Conservation (phyloP, 73 alveolate genomes). For the Effrenium voratum region DNA sequence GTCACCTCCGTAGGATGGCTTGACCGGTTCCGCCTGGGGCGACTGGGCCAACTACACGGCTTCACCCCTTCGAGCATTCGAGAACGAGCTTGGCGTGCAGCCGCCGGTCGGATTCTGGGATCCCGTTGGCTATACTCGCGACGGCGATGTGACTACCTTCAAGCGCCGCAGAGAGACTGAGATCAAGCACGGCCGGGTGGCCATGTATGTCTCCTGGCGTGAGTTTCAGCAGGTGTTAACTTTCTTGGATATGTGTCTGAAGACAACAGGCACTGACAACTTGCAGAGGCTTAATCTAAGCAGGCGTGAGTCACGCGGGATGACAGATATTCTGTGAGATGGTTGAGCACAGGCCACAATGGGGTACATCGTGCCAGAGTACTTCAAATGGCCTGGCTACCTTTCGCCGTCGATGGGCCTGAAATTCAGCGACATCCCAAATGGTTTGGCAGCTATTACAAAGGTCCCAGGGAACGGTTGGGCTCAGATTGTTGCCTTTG, state of each 20-base stretch:
- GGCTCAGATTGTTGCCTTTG: constrained; percentile 78
- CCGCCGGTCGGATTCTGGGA: constrained; percentile 54
- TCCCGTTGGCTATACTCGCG: constrained; percentile 56
- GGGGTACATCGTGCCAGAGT: constrained; percentile 40
- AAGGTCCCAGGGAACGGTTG: constrained; percentile 66
- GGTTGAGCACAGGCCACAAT: constrained; percentile 32
- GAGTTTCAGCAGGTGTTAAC: no score
- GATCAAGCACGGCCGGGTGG: constrained; percentile 60
- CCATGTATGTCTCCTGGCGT: background rate
- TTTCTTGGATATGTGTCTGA: no score
- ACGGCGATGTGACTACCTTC: constrained; percentile 25
- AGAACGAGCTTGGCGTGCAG: background rate
- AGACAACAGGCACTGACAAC: no score
- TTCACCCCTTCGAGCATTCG: no score
- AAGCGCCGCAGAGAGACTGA: constrained; percentile 62
- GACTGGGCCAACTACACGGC: no score
- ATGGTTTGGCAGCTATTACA: constrained; percentile 24
- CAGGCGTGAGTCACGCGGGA: no score
- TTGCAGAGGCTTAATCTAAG: no score
- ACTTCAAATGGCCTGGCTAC: constrained; percentile 39
- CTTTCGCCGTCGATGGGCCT: constrained; percentile 26
- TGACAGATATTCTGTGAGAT: no score
- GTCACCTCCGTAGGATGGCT: no score
- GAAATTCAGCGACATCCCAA: constrained; percentile 15
- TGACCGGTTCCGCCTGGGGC: no score